phyloP scores from a whole-genome alignment of 2,329 filamentous ascomycete species.

The Stagonosporopsis chrysanthemi region DNA sequence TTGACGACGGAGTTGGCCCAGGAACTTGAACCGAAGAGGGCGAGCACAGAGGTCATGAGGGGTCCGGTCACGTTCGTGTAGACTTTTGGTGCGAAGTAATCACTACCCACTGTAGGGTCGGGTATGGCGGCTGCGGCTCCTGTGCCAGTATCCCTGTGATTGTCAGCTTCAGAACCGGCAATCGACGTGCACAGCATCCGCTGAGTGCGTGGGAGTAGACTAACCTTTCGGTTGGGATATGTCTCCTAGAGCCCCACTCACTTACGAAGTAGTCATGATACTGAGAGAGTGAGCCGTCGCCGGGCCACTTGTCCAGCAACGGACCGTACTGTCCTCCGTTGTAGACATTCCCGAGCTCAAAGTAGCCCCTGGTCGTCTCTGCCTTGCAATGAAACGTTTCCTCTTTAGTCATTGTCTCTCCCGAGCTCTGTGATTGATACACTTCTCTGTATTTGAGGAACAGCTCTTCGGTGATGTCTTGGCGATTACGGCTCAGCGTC shows the following conservation, averaged over 20 bases:
- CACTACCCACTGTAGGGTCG: not conserved
- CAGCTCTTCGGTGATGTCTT: conserved; percentile 18
- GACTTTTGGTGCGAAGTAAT: not conserved
- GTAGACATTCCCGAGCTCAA: conserved; percentile 24
- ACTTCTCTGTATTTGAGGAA: conserved; percentile 6
- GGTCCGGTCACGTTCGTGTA: conserved; percentile 6
- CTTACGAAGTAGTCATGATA: not conserved
- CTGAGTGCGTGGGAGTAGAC: not conserved
- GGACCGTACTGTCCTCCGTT: conserved; percentile 10
- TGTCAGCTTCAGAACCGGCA: not conserved
- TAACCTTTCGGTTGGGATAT: conserved; percentile 1
- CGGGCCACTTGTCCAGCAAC: conserved; percentile 20
- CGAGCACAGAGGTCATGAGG: conserved; percentile 1
- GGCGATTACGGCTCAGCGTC: conserved; percentile 19
- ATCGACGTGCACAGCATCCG: not conserved
- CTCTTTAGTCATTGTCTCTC: not conserved
- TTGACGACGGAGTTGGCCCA: conserved; percentile 1
- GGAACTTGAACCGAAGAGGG: conserved; percentile 3
- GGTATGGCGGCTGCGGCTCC: not conserved
- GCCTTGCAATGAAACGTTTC: conserved; percentile 17
- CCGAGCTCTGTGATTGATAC: not conserved
- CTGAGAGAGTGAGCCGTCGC: not conserved
- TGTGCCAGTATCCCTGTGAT: not conserved
- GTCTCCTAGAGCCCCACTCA: not conserved
- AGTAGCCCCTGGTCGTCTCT: conserved; percentile 25